Conservation (phyloP, 306 rosid genomes). For the Mucuna pruriens region DNA sequence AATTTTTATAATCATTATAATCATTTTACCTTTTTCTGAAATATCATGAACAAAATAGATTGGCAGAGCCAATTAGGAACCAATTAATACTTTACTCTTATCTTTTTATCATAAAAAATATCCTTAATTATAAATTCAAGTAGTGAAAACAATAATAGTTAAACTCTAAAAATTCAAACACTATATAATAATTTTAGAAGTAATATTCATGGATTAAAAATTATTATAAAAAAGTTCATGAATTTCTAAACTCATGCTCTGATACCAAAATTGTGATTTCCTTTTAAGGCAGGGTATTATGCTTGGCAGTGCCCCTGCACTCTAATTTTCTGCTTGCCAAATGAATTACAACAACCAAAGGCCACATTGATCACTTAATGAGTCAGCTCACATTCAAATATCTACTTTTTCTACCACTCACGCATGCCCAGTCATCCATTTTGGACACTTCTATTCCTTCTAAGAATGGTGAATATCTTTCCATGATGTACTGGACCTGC, state of each 20-base stretch:
- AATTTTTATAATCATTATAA: too few relatives aligned
- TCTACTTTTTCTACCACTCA: slow-evolving; percentile 67
- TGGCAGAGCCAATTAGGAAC: too few relatives aligned
- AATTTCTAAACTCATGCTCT: background rate
- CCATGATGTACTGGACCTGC: slow-evolving; percentile 64
- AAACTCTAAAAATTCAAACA: background rate
- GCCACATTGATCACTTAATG: slow-evolving; percentile 15
- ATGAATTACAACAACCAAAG: background rate
- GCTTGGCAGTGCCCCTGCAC: background rate
- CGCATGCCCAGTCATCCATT: too few relatives aligned
- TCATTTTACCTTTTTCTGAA: too few relatives aligned
- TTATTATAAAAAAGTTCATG: background rate
- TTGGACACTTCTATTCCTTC: slow-evolving; percentile 61
- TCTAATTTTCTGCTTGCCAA: slow-evolving; percentile 2
- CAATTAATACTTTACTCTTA: too few relatives aligned
- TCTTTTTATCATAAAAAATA: too few relatives aligned
- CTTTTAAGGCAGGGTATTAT: background rate
- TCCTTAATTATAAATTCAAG: background rate
- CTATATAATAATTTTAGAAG: background rate
- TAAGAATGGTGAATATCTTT: slow-evolving; percentile 69
- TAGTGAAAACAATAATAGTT: background rate
- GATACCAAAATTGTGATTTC: background rate
- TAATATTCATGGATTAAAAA: background rate
- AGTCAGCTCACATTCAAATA: slow-evolving; percentile 27
- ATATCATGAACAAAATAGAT: too few relatives aligned